phyloP scores from a whole-genome alignment of 192 early-diverging fungal genomes.

The Umbelopsis vinacea region DNA sequence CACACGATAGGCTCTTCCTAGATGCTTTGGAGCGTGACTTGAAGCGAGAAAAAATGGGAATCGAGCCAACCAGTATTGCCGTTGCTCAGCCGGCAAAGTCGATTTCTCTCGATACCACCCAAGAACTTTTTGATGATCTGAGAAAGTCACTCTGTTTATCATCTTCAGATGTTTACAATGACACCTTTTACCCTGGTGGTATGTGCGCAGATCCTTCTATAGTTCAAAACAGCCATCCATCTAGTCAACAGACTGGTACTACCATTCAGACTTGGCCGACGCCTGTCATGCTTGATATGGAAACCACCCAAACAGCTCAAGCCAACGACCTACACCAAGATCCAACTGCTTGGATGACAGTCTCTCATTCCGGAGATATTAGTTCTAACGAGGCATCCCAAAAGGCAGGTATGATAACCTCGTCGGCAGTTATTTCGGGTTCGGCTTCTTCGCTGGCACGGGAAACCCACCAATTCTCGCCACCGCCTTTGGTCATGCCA shows the following conservation, averaged over 20 bases:
- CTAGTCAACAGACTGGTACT: background rate
- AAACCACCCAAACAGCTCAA: background rate
- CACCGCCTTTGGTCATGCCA: background rate
- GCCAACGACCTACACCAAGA: background rate
- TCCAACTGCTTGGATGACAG: background rate
- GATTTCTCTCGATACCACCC: conserved; percentile 62
- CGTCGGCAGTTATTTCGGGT: conserved; percentile 15
- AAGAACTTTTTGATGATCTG: conserved; percentile 58
- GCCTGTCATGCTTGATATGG: conserved; percentile 9
- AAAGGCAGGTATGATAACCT: background rate
- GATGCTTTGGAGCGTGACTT: conserved; percentile 97
- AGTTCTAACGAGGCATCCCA: background rate
- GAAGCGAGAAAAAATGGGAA: conserved; percentile 87
- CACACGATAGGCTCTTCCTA: conserved; percentile 91
- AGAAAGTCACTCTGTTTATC: conserved; percentile 45
- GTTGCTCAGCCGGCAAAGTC: conserved; percentile 71
- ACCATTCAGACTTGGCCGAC: conserved; percentile 2
- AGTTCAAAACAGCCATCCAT: no score
- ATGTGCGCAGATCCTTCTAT: conserved; percentile 5
- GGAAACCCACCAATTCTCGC: background rate
- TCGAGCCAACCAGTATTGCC: conserved; percentile 83
- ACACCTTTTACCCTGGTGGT: conserved; percentile 21
- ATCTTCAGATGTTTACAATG: conserved; percentile 13
- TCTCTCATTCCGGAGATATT: background rate
- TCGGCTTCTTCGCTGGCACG: background rate